These are phyloP conservation scores for Kuraishia ogatae DNA, from an alignment of 805 yeast genomes.

Conservation along the genomic window DNA sequence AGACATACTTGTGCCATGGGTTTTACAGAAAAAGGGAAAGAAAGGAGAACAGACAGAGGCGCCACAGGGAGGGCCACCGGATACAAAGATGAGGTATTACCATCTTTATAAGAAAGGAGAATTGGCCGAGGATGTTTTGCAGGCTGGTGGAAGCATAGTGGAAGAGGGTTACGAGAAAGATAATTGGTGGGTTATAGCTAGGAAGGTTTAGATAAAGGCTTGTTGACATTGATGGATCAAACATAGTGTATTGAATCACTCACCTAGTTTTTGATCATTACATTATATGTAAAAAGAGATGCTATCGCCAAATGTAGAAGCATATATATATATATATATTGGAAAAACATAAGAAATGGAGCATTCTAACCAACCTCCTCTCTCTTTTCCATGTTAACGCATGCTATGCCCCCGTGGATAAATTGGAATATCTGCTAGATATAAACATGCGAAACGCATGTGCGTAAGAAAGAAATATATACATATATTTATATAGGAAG, in stretches of 20 bases:
- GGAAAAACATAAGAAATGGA: neutral
- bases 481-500: neutral
- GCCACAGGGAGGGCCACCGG: conserved; percentile 15
- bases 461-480: conserved; percentile 3
- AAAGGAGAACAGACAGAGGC: conserved; percentile 14
- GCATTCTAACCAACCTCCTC: too few species aligned
- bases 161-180: conserved; percentile 84
- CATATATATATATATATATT: conserved; percentile 1
- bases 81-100: conserved; percentile 66
- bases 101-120: conserved; percentile 86
- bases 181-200: conserved; percentile 79
- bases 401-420: too few species aligned
- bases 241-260: too few species aligned
- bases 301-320: too few species aligned
- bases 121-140: conserved; percentile 54
- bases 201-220: conserved; percentile 14
- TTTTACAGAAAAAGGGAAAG: conserved; percentile 34
- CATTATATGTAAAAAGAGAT: too few species aligned
- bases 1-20: conserved; percentile 96
- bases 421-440: too few species aligned
- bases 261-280: too few species aligned
- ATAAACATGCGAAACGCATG: neutral
- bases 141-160: conserved; percentile 64
- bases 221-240: too few species aligned
- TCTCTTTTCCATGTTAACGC: too few species aligned